phyloP scores from a whole-genome alignment of 176 grass and related monocot species.

The Secale cereale region DNA sequence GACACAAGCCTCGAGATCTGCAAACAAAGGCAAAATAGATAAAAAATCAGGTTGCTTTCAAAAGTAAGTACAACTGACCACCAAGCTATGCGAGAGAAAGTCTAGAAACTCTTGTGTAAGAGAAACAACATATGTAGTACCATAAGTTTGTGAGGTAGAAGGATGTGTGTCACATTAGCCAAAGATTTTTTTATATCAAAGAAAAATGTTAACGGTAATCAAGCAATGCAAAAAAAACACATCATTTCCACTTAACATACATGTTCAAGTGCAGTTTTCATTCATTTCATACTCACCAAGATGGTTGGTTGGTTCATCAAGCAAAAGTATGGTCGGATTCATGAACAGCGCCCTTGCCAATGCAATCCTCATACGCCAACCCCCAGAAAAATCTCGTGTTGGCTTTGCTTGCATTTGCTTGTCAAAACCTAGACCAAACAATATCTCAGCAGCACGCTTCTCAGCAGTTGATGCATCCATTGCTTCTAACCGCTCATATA shows the following conservation, averaged over 20 bases:
- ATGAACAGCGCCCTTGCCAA: conserved; percentile 93
- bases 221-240: neutral
- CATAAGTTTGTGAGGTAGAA: neutral
- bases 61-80: neutral
- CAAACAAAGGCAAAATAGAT: conserved; percentile 7
- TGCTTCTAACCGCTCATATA: conserved; percentile 82
- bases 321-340: conserved; percentile 98
- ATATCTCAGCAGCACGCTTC: conserved; percentile 80
- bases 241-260: neutral
- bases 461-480: conserved; percentile 79
- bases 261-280: neutral
- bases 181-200: neutral
- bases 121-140: neutral
- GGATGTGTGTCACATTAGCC: neutral
- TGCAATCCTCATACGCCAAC: conserved; percentile 99
- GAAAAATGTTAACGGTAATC: neutral
- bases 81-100: neutral
- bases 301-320: conserved; percentile 98
- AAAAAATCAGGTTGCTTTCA: neutral
- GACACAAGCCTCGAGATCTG: conserved; percentile 98
- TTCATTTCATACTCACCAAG: conserved; percentile 54
- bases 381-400: conserved; percentile 90
- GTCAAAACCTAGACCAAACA: conserved; percentile 88
- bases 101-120: neutral
- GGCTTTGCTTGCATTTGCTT: conserved; percentile 90